Base-by-base conservation (phyloP, 2,329 filamentous ascomycete species). In the Allantophomopsis cytisporea region DNA sequence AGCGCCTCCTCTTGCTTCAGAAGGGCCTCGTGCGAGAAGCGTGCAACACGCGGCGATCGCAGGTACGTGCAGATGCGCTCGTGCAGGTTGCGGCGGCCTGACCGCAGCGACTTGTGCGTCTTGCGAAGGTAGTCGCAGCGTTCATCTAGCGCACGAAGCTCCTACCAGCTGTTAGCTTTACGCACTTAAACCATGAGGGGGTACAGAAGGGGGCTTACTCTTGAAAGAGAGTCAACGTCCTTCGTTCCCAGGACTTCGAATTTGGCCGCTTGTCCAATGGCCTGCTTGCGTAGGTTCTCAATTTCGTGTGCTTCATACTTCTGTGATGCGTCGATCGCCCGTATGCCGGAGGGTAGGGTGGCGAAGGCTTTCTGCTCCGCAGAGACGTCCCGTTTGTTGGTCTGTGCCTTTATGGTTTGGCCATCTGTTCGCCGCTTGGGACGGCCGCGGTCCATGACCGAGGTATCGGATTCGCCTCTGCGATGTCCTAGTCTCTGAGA, bases 1-100 rank as follows among this genome's bases (percentile, higher is more conserved):
- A 89, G 66, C 2, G 81, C 80, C 58, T 88, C 83, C 56, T 88
- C 83, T 54, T 88, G 83, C 61, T 81, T 83, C 33, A 88, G 66
- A 56, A 89, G 74, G 15, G 76, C 77, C 44, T 87, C 81, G 45
- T 78, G 71, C 47, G 76, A 84, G 55, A 87, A 85, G 47, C 74
- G 79, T 41, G 79, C 74, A 5, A 74, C 71, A 23, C 80, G 73
- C 7, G 80, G 76, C 14, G 78, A 80, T 38, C 80, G 78, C 8
- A 88, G 69, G 51, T 85, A 85, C 39, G 80, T 76, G 58, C 84
- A 83, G 60, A 88, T 85, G 35, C 83, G 73, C 7, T 72, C 71
- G 52, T 88, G 83, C 4, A 88, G 69, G 53, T 83, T 85, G 47
- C 82, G 80, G 20, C 83, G 77, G 1, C 81, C 82, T n/a, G 76